Conservation (phyloP, 164 flowering plant genomes). For the Nymphaea thermarum region DNA sequence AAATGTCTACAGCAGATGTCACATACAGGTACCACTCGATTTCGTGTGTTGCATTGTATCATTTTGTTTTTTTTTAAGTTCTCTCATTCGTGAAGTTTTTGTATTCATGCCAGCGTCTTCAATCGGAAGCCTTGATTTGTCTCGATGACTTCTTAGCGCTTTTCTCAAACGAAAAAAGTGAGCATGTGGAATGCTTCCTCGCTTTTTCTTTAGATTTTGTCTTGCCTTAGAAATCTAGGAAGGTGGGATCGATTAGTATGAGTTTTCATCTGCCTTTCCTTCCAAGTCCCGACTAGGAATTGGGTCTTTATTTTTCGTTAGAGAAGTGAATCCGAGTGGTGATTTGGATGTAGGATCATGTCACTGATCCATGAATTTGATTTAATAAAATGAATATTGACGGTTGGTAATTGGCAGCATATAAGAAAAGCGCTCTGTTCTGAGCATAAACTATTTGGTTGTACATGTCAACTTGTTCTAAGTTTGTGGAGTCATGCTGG, state of each 20-base stretch:
- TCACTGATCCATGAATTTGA: neutral
- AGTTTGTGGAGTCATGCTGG: too few species aligned
- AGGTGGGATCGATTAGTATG: neutral
- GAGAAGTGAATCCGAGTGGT: neutral
- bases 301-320: neutral
- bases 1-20: neutral
- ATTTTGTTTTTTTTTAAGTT: neutral
- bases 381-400: too few species aligned
- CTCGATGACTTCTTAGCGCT: neutral
- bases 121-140: neutral
- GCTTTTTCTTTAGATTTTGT: neutral
- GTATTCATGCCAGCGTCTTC: neutral
- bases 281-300: neutral
- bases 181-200: neutral
- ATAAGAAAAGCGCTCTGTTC: too few species aligned
- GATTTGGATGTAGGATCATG: neutral
- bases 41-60: neutral
- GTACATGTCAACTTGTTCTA: too few species aligned
- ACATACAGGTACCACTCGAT: neutral
- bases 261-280: neutral
- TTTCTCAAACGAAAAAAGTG: too few species aligned
- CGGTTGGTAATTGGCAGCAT: neutral
- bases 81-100: neutral
- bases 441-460: too few species aligned
- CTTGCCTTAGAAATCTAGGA: neutral